A percentile compares a stretch with the other conserved stretches of the same genome.
phyloP scores from a whole-genome alignment of 768 basidiomycete species.

The Leccinum variicolor region DNA sequence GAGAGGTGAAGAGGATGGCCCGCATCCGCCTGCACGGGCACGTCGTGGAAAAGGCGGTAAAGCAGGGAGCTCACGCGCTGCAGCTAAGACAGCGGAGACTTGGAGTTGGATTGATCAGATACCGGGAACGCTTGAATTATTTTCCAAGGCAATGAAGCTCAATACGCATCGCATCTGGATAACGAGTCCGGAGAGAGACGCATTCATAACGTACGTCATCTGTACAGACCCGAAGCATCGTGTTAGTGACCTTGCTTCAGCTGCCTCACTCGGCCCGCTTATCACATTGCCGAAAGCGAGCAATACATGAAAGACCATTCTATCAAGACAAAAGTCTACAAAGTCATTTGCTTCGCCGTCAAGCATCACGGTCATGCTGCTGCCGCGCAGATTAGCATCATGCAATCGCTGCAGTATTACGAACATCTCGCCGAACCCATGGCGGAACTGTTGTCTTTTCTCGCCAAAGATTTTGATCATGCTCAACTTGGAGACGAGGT shows the following conservation, averaged over 20 bases:
- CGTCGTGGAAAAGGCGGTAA: slow-evolving; percentile 63
- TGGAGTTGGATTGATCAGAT: slow-evolving; percentile 85
- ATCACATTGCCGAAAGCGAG: slow-evolving; percentile 83
- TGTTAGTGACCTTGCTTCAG: slow-evolving; percentile 36
- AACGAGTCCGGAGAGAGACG: slow-evolving; percentile 80
- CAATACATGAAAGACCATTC: slow-evolving; percentile 77
- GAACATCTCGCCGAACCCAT: slow-evolving; percentile 94
- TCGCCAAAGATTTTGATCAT: slow-evolving; percentile 85
- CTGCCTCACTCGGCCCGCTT: slow-evolving; percentile 85
- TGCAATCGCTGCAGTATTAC: slow-evolving; percentile 89
- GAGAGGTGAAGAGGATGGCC: slow-evolving; percentile 44
- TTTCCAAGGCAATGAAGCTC: slow-evolving; percentile 66
- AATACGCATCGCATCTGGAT: slow-evolving; percentile 86
- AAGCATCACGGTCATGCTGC: slow-evolving; percentile 86
- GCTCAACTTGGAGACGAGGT: slow-evolving; percentile 89
- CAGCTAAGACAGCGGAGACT: slow-evolving; percentile 40
- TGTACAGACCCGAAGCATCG: not conserved
- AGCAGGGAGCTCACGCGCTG: slow-evolving; percentile 37
- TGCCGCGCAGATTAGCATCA: slow-evolving; percentile 84
- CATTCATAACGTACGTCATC: slow-evolving; percentile 61
- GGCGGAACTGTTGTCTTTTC: slow-evolving; percentile 81
- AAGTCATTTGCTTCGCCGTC: slow-evolving; percentile 87
- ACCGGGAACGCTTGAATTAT: slow-evolving; percentile 60
- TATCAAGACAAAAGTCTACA: slow-evolving; percentile 76
- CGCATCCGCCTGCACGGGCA: slow-evolving; percentile 43